phyloP scores from a whole-genome alignment of 768 basidiomycete genomes.

The Neoboletus subvelutipes region DNA sequence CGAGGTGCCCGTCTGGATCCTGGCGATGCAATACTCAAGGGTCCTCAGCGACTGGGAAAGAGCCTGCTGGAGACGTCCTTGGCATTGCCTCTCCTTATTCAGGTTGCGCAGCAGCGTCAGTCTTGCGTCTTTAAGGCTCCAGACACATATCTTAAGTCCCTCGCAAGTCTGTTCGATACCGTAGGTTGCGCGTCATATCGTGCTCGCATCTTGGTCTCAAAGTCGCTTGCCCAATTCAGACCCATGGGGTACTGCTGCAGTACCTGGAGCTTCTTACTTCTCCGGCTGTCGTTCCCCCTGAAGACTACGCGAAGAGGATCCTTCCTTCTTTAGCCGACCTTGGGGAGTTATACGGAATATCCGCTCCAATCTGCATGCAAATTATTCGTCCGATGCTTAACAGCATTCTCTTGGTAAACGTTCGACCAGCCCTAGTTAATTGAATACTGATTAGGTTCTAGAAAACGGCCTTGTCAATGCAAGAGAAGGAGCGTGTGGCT shows the following conservation, averaged over 20 bases:
- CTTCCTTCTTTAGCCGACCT: slow-evolving; percentile 76
- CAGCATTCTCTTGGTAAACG: slow-evolving; percentile 55
- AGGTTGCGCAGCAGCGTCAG: slow-evolving; percentile 89
- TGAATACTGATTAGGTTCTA: slow-evolving; percentile 27
- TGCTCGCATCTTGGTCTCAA: slow-evolving; percentile 20
- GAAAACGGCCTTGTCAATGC: slow-evolving; percentile 60
- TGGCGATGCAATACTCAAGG: slow-evolving; percentile 60
- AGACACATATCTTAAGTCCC: slow-evolving; percentile 79
- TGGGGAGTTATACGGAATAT: slow-evolving; percentile 73
- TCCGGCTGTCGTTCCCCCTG: slow-evolving; percentile 60
- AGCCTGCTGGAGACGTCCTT: slow-evolving; percentile 66
- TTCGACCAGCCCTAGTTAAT: not conserved
- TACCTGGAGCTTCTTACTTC: slow-evolving; percentile 86
- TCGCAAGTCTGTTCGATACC: slow-evolving; percentile 85
- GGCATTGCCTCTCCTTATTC: slow-evolving; percentile 86
- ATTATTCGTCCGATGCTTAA: slow-evolving; percentile 84
- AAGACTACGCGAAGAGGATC: slow-evolving; percentile 72
- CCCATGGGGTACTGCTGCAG: slow-evolving; percentile 89
- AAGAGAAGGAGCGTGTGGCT: slow-evolving; percentile 67
- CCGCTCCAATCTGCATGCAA: slow-evolving; percentile 89
- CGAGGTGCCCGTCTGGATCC: slow-evolving; percentile 75
- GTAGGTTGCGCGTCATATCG: slow-evolving; percentile 48
- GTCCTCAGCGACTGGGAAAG: slow-evolving; percentile 65
- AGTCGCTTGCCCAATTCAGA: slow-evolving; percentile 47
- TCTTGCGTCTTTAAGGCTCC: slow-evolving; percentile 73